These are phyloP conservation scores for Trichoderma sp. DNA, from an alignment of 2,329 filamentous ascomycete genomes.

Conservation along the genomic window DNA sequence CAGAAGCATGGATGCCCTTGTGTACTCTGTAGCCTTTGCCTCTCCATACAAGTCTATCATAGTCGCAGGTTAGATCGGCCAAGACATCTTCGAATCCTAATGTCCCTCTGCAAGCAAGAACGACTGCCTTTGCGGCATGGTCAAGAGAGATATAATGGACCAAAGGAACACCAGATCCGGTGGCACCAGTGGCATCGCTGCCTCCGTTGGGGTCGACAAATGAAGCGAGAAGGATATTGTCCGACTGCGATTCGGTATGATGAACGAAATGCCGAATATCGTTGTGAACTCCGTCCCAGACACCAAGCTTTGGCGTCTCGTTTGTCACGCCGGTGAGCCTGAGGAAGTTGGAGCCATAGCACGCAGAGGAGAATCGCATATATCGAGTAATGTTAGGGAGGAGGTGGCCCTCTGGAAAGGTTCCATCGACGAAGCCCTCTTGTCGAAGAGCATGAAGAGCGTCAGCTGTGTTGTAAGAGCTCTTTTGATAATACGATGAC, in stretches of 20 bases:
- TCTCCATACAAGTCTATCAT: constrained; percentile 65
- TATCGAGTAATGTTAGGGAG: constrained; percentile 64
- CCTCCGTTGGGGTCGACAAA: constrained; percentile 70
- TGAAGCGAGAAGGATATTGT: constrained; percentile 66
- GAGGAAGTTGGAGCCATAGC: constrained; percentile 65
- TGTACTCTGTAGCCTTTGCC: constrained; percentile 68
- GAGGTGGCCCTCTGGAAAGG: constrained; percentile 61
- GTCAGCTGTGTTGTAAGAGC: constrained; percentile 50
- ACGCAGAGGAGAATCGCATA: constrained; percentile 66
- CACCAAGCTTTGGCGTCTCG: constrained; percentile 46
- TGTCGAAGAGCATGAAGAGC: constrained; percentile 51
- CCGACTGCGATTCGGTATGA: constrained; percentile 59
- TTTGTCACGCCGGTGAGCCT: constrained; percentile 63
- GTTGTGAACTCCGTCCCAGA: constrained; percentile 53
- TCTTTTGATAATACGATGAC: constrained; percentile 51
- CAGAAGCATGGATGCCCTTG: constrained; percentile 73
- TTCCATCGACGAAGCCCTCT: constrained; percentile 57
- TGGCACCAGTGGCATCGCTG: constrained; percentile 64
- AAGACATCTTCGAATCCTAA: constrained; percentile 73
- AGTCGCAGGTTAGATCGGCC: constrained; percentile 74
- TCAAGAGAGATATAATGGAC: constrained; percentile 74
- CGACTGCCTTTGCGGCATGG: constrained; percentile 69
- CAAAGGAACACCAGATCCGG: constrained; percentile 66
- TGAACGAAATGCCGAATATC: constrained; percentile 65
- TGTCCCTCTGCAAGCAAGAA: constrained; percentile 71